Conservation (phyloP, 2,329 filamentous ascomycete species). For the Verticillium albo-atrum region DNA sequence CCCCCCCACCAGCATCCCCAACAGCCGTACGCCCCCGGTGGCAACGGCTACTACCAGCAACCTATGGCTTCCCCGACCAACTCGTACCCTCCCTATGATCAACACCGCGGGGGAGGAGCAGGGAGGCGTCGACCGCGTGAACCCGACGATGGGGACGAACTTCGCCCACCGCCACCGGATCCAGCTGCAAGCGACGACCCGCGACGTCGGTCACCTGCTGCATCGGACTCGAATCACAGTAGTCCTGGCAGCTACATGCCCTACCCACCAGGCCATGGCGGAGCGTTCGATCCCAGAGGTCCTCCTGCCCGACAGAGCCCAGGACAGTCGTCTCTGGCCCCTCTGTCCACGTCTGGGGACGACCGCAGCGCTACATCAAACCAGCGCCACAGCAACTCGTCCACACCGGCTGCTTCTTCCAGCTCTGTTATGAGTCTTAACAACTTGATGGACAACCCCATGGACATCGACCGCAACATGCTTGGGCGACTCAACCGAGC, state of each 20-base stretch:
- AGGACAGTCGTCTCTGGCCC: slow-evolving; percentile 29
- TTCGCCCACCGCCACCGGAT: slow-evolving; percentile 40
- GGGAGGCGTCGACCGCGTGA: slow-evolving; percentile 31
- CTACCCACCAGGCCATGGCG: slow-evolving; percentile 5
- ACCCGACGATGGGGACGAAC: slow-evolving; percentile 34
- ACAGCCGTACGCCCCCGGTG: slow-evolving; percentile 4
- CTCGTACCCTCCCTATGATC: slow-evolving; percentile 33
- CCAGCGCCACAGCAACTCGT: slow-evolving; percentile 28
- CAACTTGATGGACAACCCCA: slow-evolving; percentile 41
- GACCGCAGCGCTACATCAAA: slow-evolving; percentile 30
- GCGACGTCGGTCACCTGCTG: slow-evolving; percentile 45
- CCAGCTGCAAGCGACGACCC: slow-evolving; percentile 40
- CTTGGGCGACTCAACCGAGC: slow-evolving; percentile 43
- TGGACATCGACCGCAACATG: slow-evolving; percentile 52
- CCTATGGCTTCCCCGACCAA: slow-evolving; percentile 40
- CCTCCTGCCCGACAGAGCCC: slow-evolving; percentile 29
- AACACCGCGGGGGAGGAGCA: slow-evolving; percentile 24
- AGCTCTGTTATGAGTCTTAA: slow-evolving; percentile 49
- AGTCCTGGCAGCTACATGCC: slow-evolving; percentile 34
- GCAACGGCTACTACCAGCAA: slow-evolving; percentile 31
- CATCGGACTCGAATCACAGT: slow-evolving; percentile 41
- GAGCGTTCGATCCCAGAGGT: slow-evolving; percentile 6
- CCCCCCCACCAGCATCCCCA: slow-evolving; percentile 2
- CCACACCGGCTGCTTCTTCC: slow-evolving; percentile 19
- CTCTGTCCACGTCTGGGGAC: slow-evolving; percentile 24